A percentile compares a stretch with the other conserved stretches of the same genome.
Conservation (phyloP, 495 filamentous ascomycete genomes). For the Annulohypoxylon bovei region DNA sequence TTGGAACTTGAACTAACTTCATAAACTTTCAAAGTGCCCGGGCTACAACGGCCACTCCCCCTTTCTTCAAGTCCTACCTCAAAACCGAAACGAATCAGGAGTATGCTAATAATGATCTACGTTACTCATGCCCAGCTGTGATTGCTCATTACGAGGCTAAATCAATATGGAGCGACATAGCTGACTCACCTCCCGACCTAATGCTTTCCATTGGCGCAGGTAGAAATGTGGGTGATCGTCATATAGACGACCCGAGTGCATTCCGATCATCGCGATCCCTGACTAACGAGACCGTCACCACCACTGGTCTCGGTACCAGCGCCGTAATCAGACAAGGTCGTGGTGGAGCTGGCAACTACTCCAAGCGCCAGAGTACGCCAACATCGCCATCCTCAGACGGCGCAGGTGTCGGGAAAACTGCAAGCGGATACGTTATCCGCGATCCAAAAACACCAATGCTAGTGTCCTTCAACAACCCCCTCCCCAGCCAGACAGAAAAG, state of each 20-base stretch:
- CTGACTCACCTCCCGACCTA: slow-evolving; percentile 53
- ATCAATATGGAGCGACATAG: slow-evolving; percentile 57
- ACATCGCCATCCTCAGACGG: slow-evolving; percentile 7
- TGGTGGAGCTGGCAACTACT: slow-evolving; percentile 41
- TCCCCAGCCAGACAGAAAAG: slow-evolving; percentile 38
- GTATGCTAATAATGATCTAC: slow-evolving; percentile 59
- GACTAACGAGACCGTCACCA: slow-evolving; percentile 40
- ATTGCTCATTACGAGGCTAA: slow-evolving; percentile 59
- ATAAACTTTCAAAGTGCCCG: slow-evolving; percentile 46
- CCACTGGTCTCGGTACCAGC: slow-evolving; percentile 6
- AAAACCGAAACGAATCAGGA: slow-evolving; percentile 48
- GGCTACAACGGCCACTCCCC: slow-evolving; percentile 60
- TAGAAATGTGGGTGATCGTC: slow-evolving; percentile 39
- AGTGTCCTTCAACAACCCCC: slow-evolving; percentile 43
- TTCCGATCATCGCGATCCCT: slow-evolving; percentile 29
- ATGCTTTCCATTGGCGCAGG: slow-evolving; percentile 61
- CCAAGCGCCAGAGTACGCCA: slow-evolving; percentile 35
- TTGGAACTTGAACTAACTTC: slow-evolving; percentile 22
- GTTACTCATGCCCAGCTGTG: slow-evolving; percentile 58
- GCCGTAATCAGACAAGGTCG: slow-evolving; percentile 44
- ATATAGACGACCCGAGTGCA: slow-evolving; percentile 23
- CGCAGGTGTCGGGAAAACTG: neutral
- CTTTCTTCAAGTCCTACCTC: slow-evolving; percentile 58
- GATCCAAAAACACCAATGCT: slow-evolving; percentile 43
- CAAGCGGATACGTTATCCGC: slow-evolving; percentile 40